Conservation (phyloP, 2,329 filamentous ascomycete genomes). For the Dothistroma septosporum region DNA sequence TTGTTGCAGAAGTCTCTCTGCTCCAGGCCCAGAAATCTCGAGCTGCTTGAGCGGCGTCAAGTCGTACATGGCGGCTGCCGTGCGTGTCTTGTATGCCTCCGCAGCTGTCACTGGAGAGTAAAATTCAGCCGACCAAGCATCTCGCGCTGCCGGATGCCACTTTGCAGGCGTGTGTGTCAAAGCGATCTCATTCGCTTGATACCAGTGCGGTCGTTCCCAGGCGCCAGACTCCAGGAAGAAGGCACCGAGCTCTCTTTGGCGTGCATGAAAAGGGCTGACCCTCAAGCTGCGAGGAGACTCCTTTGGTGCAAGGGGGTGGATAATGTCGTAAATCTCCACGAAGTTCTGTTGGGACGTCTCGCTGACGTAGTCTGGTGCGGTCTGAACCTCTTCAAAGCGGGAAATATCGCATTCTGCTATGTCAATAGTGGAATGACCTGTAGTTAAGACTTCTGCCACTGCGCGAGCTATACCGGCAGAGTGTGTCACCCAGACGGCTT, state of each 20-base stretch:
- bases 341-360: constrained; percentile 61
- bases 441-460: constrained; percentile 56
- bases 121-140: constrained; percentile 55
- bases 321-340: constrained; percentile 61
- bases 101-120: constrained; percentile 57
- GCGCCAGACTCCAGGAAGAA: constrained; percentile 57
- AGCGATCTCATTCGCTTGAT: constrained; percentile 53
- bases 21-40: constrained; percentile 56
- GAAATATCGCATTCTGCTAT: constrained; percentile 57
- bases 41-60: constrained; percentile 58
- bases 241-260: constrained; percentile 54
- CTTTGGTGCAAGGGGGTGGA: constrained; percentile 58
- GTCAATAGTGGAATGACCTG: constrained; percentile 54
- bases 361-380: constrained; percentile 52
- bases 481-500: constrained; percentile 65
- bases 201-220: constrained; percentile 64
- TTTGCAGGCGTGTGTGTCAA: constrained; percentile 49
- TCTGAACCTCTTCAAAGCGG: constrained; percentile 59
- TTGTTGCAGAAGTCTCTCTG: constrained; percentile 52
- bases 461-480: constrained; percentile 60
- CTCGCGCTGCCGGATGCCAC: constrained; percentile 55
- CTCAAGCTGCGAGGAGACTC: constrained; percentile 57
- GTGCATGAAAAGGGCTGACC: constrained; percentile 54
- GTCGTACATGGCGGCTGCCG: constrained; percentile 59
- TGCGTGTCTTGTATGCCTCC: constrained; percentile 63